A percentile compares a stretch with the other conserved stretches of the same genome.
phyloP scores from a whole-genome alignment of 192 early-diverging fungal species.

The Chytriomyces sp. region DNA sequence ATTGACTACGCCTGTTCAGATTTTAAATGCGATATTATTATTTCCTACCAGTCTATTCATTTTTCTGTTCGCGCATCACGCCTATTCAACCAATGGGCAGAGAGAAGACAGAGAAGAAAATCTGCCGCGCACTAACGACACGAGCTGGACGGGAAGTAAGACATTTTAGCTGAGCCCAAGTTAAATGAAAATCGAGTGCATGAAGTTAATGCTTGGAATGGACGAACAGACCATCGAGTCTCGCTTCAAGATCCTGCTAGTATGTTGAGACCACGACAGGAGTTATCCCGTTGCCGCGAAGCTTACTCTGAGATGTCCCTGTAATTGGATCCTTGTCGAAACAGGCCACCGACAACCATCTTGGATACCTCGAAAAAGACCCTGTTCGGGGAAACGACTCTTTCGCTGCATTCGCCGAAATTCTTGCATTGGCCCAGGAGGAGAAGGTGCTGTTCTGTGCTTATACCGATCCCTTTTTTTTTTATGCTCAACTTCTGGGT shows the following conservation, averaged over 20 bases:
- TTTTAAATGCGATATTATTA: no score
- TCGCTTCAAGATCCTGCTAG: background rate
- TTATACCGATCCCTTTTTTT: background rate
- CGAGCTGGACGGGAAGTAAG: no score
- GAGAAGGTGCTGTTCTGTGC: constrained; percentile 47
- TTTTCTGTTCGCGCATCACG: no score
- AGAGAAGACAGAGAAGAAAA: no score
- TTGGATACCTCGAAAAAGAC: constrained; percentile 92
- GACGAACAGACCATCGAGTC: background rate
- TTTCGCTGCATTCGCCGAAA: constrained; percentile 85
- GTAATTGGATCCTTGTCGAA: background rate
- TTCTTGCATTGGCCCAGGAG: constrained; percentile 74
- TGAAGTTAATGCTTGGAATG: background rate
- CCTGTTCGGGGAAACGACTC: constrained; percentile 84
- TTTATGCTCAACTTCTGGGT: no score
- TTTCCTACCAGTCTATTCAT: no score
- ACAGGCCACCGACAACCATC: constrained; percentile 88
- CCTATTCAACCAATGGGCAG: no score
- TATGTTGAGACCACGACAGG: background rate
- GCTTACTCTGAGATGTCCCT: background rate
- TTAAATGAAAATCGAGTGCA: no score
- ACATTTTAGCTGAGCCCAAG: no score
- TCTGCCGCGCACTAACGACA: no score
- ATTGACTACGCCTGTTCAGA: no score
- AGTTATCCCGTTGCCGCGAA: background rate